Conservation (phyloP, 1,139 yeast genomes). For the Chernovozyma aurita region DNA sequence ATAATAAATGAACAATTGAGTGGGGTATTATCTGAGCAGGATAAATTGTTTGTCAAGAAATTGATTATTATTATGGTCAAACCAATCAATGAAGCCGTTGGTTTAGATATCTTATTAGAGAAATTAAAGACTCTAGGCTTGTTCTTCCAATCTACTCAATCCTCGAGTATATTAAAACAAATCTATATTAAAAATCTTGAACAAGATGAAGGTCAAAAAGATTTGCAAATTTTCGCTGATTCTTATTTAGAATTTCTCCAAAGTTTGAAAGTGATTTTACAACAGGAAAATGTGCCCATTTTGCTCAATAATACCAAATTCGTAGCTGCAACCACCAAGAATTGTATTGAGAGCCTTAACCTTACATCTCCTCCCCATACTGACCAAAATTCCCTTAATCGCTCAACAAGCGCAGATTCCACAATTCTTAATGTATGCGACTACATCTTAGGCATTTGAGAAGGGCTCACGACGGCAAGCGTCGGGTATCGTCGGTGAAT, state of each 20-base stretch:
- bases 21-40: not conserved
- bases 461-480: too few relatives aligned
- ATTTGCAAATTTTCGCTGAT: not conserved
- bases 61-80: constrained; percentile 7
- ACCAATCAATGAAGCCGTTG: constrained; percentile 2
- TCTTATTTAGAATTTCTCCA: constrained; percentile 1
- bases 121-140: constrained; percentile 31
- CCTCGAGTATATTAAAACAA: not conserved
- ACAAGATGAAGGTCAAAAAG: too few relatives aligned
- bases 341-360: not conserved
- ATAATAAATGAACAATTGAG: not conserved
- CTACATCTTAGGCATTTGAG: too few relatives aligned
- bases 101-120: constrained; percentile 14
- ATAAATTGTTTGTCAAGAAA: not conserved
- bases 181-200: not conserved
- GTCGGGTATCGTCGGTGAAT: too few relatives aligned
- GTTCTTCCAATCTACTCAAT: constrained; percentile 8
- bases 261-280: not conserved
- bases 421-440: too few relatives aligned
- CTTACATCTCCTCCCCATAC: too few relatives aligned
- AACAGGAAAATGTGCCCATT: constrained; percentile 5
- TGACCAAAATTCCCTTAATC: too few relatives aligned
- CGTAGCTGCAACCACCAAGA: constrained; percentile 25
- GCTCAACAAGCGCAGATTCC: too few relatives aligned
- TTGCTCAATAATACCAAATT: constrained; percentile 31